Base-by-base conservation (phyloP, 139 green algal genomes). In the Parachlorella kessleri region DNA sequence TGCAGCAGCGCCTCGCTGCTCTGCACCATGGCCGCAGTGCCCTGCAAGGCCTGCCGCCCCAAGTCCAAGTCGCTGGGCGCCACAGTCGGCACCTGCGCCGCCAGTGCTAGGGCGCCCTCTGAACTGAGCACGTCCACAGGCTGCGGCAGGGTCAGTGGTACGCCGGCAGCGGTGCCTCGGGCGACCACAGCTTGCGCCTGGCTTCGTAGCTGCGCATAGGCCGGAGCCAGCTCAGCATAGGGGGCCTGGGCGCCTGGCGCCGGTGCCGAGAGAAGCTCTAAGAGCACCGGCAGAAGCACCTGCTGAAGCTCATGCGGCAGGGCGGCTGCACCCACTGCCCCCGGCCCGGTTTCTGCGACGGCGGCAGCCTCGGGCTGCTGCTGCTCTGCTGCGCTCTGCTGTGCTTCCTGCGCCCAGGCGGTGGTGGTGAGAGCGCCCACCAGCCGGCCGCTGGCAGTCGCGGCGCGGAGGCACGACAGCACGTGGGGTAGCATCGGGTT, bases 181-280 rank as follows among this genome's bases (percentile, higher is more conserved):
- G 64, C 35, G 4, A 92, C 67, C 1, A 94, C 75, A 3, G 78
- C 80, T 4, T 84, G 28, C 21, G 91, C 70, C 83, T 97, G 92
- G 4, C 75, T 73, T 36, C 86, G 85, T 81, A 97, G 86, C 42
- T 90, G 89, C 32, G 66, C 66, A n/a, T 91, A 82, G 68, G 88
- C 72, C 30, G 64, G 66, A n/a, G 37, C 28, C 30, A 89, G 35
- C 81, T 96, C 93, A 6, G 23, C 55, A 71, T 95, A 97, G n/a
- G n/a, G n/a, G 2, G 8, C 8, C 75, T 75, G 66, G 30, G 66
- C 30, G 7, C 63, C 39, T 21, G 71, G 33, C 14, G 74, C 75
- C 4, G 66, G 66, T 0, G 28, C 66, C 8, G 75, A 63, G 65
- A 81, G 66, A 65, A 75, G 38, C 35, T 81, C 75, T 33, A 81